A percentile compares a stretch with the other conserved stretches of the same genome.
Evolutionary conservation across 805 yeast species (phyloP).

Genomic region (Saccharomyces eubayanus): DNA sequence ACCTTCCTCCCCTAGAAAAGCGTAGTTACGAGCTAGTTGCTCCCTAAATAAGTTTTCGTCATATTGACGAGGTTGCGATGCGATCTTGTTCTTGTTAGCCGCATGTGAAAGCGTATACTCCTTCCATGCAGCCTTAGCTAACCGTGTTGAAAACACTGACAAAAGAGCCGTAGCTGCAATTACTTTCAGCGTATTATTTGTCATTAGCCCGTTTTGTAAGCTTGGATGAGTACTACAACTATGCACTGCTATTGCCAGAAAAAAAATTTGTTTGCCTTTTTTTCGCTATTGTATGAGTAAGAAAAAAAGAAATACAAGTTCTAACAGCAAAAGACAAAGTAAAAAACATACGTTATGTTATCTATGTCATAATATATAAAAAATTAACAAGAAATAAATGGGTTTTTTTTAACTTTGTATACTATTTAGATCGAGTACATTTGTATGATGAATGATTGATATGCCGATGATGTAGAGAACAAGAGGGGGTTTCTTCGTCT

Average conservation of each 20-base stretch:
- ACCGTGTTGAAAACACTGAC: constrained; percentile 16
- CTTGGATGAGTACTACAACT: not conserved
- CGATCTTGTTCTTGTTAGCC: not conserved
- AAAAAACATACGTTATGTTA: not conserved
- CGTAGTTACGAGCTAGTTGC: constrained; percentile 83
- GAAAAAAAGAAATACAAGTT: not conserved
- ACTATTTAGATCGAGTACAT: not conserved
- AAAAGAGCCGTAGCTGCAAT: constrained; percentile 15
- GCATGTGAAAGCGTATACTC: not conserved
- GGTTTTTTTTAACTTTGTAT: not conserved
- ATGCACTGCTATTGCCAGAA: not conserved
- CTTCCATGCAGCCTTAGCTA: constrained; percentile 15
- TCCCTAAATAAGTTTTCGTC: constrained; percentile 69
- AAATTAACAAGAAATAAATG: not conserved
- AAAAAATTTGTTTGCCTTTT: not conserved
- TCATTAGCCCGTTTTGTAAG: not conserved
- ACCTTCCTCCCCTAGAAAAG: constrained; percentile 76
- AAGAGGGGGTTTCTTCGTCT: not conserved
- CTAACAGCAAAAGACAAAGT: not conserved
- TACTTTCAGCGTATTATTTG: constrained; percentile 6
- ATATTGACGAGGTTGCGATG: constrained; percentile 16
- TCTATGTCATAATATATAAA: not conserved
- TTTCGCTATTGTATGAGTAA: not conserved
- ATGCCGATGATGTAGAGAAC: not conserved
- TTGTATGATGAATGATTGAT: not conserved